Base-by-base conservation (phyloP, 345 rosid genomes). In the Clarkia xantiana region DNA sequence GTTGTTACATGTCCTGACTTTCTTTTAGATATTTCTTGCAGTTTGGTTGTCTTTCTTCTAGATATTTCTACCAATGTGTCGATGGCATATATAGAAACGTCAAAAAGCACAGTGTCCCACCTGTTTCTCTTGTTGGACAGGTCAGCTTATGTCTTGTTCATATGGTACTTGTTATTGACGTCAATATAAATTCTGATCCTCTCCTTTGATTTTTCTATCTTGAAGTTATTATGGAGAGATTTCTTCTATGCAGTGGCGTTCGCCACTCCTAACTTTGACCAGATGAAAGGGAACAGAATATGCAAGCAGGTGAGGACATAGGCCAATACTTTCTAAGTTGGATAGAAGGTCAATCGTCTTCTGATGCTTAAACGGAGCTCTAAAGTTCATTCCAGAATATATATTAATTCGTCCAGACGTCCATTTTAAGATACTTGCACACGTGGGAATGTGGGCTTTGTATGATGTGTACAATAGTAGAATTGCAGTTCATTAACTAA, bases 41-140 rank as follows among this genome's bases (percentile, higher is more conserved):
- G 95, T 90, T 90, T 67, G 97, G 97, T 34, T 90, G 97, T 68
- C 88, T 90, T 52, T 90, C 97, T 66, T 81, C 95, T 64, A 81
- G 97, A 67, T 83, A 82, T 64, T 86, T 86, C 67, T 90, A 82
- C 62, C 97, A 81, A 55, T 72, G 97, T 71, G 68, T 90, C 45
- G 66, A 65, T 57, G 81, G 63, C 55, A 60, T 79, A 52, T 79
- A 83, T 53, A 75, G 77, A 54, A 64, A 65, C 59, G 76, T 73
- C n/a, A 68, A 72, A 64, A 78, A 62, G 68, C 94, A 86, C 64
- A 63, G 91, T 11, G 75, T 76, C 14, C 97, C 97, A 5, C 97
- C 97, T 44, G 97, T 86, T 72, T 90, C 97, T 55, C 94, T 90
- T 19, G 71, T 73, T 42, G 95, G 95, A 17, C 95, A 90, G 94